These are phyloP conservation scores for Hericium coralloides DNA, from an alignment of 768 basidiomycete genomes.

Conservation along the genomic window DNA sequence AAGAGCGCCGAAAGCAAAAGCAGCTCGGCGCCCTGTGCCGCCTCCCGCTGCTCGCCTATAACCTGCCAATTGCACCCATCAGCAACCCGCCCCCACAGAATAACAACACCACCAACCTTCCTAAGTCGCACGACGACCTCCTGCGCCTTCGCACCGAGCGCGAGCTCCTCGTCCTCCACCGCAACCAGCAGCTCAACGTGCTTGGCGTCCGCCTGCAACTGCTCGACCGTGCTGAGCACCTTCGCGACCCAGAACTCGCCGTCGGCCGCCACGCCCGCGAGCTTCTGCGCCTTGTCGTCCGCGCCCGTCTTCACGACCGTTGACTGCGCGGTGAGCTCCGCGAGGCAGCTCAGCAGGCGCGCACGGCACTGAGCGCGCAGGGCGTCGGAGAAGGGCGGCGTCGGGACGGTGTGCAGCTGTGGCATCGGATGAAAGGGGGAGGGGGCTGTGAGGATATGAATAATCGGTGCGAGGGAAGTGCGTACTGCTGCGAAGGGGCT, in stretches of 20 bases:
- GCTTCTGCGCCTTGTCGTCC: constrained; percentile 45
- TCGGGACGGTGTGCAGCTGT: constrained; percentile 55
- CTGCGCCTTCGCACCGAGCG: constrained; percentile 36
- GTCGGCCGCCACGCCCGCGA: constrained; percentile 54
- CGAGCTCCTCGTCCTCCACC: constrained; percentile 44
- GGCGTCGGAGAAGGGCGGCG: constrained; percentile 64
- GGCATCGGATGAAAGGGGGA: constrained; percentile 2
- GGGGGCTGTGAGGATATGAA: background rate
- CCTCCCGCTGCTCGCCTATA: constrained; percentile 36
- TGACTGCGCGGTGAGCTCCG: constrained; percentile 58
- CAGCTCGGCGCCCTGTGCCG: constrained; percentile 61
- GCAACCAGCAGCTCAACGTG: constrained; percentile 48
- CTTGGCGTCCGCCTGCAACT: constrained; percentile 58
- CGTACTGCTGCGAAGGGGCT: constrained; percentile 51
- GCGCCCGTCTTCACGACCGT: constrained; percentile 36
- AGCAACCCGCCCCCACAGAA: background rate
- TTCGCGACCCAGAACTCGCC: constrained; percentile 77
- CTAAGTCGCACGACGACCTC: constrained; percentile 33
- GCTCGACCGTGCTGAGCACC: constrained; percentile 44
- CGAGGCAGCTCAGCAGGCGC: constrained; percentile 64
- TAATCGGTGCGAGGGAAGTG: constrained; percentile 5
- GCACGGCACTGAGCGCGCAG: constrained; percentile 58
- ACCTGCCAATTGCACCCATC: constrained; percentile 20
- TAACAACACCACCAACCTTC: constrained; percentile 26
- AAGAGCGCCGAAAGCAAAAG: constrained; percentile 64